Evolutionary conservation across 306 rosid species (phyloP), one percentile per base, ranked within the genome.

Genomic region (Vigna hirtella): DNA sequence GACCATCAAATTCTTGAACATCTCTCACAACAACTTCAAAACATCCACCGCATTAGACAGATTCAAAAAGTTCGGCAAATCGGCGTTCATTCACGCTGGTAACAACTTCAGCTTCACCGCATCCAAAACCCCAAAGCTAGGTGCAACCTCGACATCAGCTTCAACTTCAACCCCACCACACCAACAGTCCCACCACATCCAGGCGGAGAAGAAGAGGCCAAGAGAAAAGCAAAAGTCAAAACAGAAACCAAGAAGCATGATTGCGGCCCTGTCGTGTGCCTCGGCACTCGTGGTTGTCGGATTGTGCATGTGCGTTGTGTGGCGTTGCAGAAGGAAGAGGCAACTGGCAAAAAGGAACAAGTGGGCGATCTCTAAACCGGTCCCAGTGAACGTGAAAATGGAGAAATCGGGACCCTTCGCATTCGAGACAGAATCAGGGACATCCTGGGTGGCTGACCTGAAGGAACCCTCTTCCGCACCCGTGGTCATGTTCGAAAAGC

Each of bases 401-500:
- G 98, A 92, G 77, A 92, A 87, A 84, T 93, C 97, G 0, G 99
- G 99, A 9, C 98, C 99, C 58, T 95, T 95, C 79, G 85, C 85
- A 0, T 95, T 95, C 69, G 99, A 90, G 76, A 95, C 98, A 0
- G 98, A 91, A 74, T 95, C 99, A 2, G 99, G 99, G 0, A 73
- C 89, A 1, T 95, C 97, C 0, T 95, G 99, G 99, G 89, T 90
- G 16, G 99, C 94, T 2, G 99, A 95, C 74, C 83, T 95, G 15
- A 91, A 82, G 32, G 97, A 93, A 24, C 97, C 99, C 0, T 78
- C 99, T 4, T 89, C 97, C 0, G 97, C 99, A 0, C 70, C 93
- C 4, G 98, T 95, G 2, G 97, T 95, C 15, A 87, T 95, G 90
- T 93, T 95, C 63, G 99, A 95, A 91, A 95, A 95, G 87, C 99